Conservation (phyloP, 2,329 filamentous ascomycete species). For the Aspergillus pseudoviridinutans region DNA sequence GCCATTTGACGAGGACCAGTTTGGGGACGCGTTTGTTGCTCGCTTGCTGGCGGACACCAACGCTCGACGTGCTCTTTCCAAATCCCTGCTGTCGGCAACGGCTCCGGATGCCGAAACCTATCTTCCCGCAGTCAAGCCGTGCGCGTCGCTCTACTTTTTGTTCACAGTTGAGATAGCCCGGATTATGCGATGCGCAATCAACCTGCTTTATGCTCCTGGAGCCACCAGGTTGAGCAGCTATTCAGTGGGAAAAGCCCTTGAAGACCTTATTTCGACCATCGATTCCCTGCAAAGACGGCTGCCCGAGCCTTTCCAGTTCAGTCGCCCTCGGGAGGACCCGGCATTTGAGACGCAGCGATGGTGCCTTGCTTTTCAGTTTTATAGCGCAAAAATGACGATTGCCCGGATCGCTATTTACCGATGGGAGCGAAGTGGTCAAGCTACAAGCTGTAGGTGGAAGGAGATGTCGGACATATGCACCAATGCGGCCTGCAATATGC, state of each 20-base stretch:
- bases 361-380: constrained; percentile 31
- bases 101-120: neutral
- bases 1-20: constrained; percentile 28
- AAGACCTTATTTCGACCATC: neutral
- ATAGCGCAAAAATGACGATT: constrained; percentile 36
- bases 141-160: neutral
- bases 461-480: constrained; percentile 32
- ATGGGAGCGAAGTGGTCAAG: constrained; percentile 23
- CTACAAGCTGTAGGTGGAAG: constrained; percentile 4
- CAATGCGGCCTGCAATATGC: constrained; percentile 29
- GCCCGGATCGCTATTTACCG: constrained; percentile 38
- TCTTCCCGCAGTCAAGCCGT: neutral
- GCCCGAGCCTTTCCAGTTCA: neutral
- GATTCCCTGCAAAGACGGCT: neutral
- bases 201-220: neutral
- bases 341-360: neutral
- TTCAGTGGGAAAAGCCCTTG: neutral
- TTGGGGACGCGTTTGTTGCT: constrained; percentile 16
- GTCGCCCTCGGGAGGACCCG: neutral
- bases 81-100: neutral
- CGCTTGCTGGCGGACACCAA: constrained; percentile 1
- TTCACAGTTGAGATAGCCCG: neutral
- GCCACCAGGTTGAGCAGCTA: neutral
- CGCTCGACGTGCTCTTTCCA: neutral
- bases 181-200: neutral